These are phyloP conservation scores for Rubia tinctorum DNA, from an alignment of 305 asterid genomes.

Conservation along the genomic window DNA sequence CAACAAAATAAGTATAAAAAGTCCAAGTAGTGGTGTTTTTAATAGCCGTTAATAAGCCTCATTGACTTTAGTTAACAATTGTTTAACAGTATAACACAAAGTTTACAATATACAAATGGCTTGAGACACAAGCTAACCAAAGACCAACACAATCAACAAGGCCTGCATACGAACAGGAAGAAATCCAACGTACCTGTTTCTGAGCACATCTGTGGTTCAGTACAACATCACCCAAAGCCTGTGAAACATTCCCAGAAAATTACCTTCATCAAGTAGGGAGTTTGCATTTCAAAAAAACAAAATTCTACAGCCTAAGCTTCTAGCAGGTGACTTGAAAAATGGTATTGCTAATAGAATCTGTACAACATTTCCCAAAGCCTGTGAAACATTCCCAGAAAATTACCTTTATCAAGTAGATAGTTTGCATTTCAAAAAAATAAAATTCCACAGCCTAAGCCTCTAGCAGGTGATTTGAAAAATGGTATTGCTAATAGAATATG, in stretches of 20 bases:
- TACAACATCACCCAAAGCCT: conserved; percentile 49
- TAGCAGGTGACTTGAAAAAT: neutral
- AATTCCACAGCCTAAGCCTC: conserved; percentile 10
- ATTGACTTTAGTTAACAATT: conserved; percentile 3
- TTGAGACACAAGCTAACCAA: neutral
- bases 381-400: conserved; percentile 14
- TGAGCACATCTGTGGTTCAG: conserved; percentile 50
- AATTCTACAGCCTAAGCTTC: conserved; percentile 10
- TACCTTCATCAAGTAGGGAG: neutral
- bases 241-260: conserved; percentile 14
- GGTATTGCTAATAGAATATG: neutral
- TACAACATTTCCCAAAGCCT: conserved; percentile 48
- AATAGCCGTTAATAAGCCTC: neutral
- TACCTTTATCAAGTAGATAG: neutral
- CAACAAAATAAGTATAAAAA: neutral
- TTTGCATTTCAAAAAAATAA: neutral
- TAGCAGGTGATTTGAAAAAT: neutral
- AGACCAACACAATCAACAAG: neutral
- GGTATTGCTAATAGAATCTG: conserved; percentile 16
- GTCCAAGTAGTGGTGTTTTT: neutral
- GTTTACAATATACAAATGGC: neutral
- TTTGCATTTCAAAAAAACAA: neutral
- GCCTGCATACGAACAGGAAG: neutral
- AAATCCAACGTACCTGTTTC: conserved; percentile 31
- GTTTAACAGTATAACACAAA: neutral